These are phyloP conservation scores for Metschnikowia bowlesiae DNA, from an alignment of 805 yeast species.

Conservation along the genomic window DNA sequence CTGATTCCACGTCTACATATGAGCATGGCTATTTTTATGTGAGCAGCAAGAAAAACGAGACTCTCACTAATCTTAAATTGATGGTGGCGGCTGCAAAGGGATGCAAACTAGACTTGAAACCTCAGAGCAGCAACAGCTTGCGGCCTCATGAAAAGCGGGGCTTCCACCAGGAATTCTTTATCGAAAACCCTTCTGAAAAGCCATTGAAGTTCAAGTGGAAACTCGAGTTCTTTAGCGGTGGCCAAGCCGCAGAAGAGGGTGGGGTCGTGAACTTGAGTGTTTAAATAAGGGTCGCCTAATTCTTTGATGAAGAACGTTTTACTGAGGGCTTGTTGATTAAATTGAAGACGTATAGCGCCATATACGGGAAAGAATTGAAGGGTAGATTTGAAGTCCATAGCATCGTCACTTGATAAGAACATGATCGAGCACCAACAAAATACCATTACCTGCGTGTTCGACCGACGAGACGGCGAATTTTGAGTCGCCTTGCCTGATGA, in stretches of 20 bases:
- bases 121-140: conserved; percentile 57
- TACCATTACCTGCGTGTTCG: conserved; percentile 36
- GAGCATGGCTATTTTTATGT: conserved; percentile 43
- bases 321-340: not conserved
- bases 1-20: conserved; percentile 29
- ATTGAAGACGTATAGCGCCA: not conserved
- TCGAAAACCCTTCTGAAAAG: conserved; percentile 32
- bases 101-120: conserved; percentile 52
- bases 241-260: conserved; percentile 9
- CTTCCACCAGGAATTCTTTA: conserved; percentile 48
- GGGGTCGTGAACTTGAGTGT: conserved; percentile 10
- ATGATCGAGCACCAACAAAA: conserved; percentile 35
- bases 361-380: not conserved
- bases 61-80: conserved; percentile 51
- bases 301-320: too few relatives aligned
- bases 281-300: too few relatives aligned
- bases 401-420: conserved; percentile 17
- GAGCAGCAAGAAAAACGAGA: conserved; percentile 45
- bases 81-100: conserved; percentile 69
- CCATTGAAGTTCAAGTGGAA: conserved; percentile 73
- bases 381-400: not conserved
- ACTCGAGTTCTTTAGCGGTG: conserved; percentile 42
- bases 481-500: conserved; percentile 15
- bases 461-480: conserved; percentile 22
- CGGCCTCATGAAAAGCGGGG: conserved; percentile 46